Base-by-base conservation (phyloP, 257 asterid genomes). In the Eucommia ulmoides region DNA sequence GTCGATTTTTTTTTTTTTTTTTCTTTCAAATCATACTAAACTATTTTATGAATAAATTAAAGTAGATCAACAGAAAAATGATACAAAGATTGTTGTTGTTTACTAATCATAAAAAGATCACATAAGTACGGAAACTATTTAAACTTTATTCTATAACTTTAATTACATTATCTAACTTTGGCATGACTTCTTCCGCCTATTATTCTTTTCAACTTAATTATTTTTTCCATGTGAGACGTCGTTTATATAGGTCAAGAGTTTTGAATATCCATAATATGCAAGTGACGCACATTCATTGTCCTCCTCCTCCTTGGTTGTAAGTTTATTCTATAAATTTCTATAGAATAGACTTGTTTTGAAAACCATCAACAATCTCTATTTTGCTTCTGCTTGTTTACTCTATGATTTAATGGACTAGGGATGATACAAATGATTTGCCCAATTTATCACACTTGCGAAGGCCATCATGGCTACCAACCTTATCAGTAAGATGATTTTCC, bases 271-370 rank as follows among this genome's bases (percentile, higher is more conserved):
- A 76, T 64, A 80, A 72, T 62, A 65, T 71, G 66, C 83, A 65
- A 69, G 94, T 89, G 70, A 85, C 98, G 8, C 98, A 89, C 64
- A 70, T 85, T 54, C 97, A 89, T 76, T 85, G 96, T 56, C 98
- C 98, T 55, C 96, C 97, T 52, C 95, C 94, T 38, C 63, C 86
- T 14, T 85, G 93, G 96, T 62, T 82, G 96, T 86, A 69, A 79
- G 96, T 84, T 56, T 54, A 29, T 7, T 6, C 29, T 48, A 23
- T 42, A 51, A 18, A 44, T 56, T 45, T 3, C 38, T 47, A 52
- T 35, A 38, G n/a, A 50, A 12, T 12, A 38, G 49, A 38, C 26
- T 26, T 26, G 19, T 52, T 35, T 23, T 9, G n/a, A 12, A 24
- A 52, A 54, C 54, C 61, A 55, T 62, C 54, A 9, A 49, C 38